phyloP scores from a whole-genome alignment of 441 rosid genomes.

The Erodium trifolium region DNA sequence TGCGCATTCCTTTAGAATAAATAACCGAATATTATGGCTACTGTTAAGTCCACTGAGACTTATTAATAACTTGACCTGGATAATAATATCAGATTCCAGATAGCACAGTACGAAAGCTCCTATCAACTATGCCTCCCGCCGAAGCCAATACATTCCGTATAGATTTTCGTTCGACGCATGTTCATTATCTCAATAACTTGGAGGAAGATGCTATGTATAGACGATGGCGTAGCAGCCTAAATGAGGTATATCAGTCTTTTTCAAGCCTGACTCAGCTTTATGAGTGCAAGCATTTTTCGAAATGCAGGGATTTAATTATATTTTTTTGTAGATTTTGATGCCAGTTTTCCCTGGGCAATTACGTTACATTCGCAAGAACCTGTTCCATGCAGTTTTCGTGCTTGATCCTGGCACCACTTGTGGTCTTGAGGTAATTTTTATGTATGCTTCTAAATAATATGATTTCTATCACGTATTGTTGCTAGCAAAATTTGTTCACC shows the following conservation, averaged over 20 bases:
- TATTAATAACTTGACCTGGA: conserved; percentile 20
- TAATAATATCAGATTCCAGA: conserved; percentile 60
- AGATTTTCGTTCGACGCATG: conserved; percentile 93
- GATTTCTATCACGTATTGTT: conserved; percentile 13
- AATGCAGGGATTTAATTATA: conserved; percentile 17
- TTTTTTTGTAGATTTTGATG: conserved; percentile 74
- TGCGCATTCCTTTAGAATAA: background rate
- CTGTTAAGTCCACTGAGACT: conserved; percentile 17
- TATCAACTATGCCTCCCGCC: conserved; percentile 56
- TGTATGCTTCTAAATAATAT: conserved; percentile 16
- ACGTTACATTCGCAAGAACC: conserved; percentile 93
- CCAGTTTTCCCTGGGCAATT: conserved; percentile 97
- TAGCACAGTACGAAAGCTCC: conserved; percentile 51
- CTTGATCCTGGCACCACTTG: conserved; percentile 86
- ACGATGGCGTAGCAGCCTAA: conserved; percentile 89
- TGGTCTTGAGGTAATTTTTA: conserved; percentile 84
- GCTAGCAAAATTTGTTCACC: conserved; percentile 15
- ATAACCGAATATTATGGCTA: conserved; percentile 7
- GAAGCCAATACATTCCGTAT: conserved; percentile 75
- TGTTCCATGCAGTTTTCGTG: conserved; percentile 89
- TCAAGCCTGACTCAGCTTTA: conserved; percentile 22
- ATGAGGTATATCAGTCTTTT: conserved; percentile 52
- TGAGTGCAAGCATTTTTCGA: conserved; percentile 18
- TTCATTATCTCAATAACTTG: conserved; percentile 90
- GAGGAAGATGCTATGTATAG: conserved; percentile 97